Conservation (phyloP, 805 yeast genomes). For the Groenewaldozyma salmanticensis region DNA sequence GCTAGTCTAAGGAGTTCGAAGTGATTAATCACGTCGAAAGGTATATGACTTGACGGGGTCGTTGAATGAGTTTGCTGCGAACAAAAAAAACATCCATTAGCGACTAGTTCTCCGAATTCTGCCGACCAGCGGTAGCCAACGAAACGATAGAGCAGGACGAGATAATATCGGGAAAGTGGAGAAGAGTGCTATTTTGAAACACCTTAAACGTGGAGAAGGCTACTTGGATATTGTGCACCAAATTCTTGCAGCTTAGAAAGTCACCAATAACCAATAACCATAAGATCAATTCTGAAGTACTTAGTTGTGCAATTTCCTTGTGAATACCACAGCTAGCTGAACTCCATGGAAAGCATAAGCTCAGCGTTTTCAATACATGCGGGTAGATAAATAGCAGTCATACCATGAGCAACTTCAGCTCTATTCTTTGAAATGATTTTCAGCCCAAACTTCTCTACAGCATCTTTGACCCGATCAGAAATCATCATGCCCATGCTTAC, state of each 20-base stretch:
- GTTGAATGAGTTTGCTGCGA: slow-evolving; percentile 33
- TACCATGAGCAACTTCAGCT: slow-evolving; percentile 68
- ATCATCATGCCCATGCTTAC: too few species aligned
- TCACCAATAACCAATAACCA: slow-evolving; percentile 81
- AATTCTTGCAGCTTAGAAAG: too few species aligned
- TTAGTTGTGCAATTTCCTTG: slow-evolving; percentile 64
- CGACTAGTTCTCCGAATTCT: slow-evolving; percentile 29
- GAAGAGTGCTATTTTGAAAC: slow-evolving; percentile 39
- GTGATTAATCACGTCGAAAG: slow-evolving; percentile 45
- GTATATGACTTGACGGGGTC: slow-evolving; percentile 66
- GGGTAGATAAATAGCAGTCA: slow-evolving; percentile 78
- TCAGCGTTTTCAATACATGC: slow-evolving; percentile 62
- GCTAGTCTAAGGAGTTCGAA: slow-evolving; percentile 60
- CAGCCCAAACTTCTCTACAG: slow-evolving; percentile 50
- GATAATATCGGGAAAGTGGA: slow-evolving; percentile 43
- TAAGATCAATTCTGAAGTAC: slow-evolving; percentile 91
- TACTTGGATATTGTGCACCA: slow-evolving; percentile 54
- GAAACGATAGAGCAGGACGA: slow-evolving; percentile 58
- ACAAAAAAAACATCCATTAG: slow-evolving; percentile 26
- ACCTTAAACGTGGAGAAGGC: slow-evolving; percentile 52
- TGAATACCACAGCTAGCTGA: slow-evolving; percentile 83
- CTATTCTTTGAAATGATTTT: slow-evolving; percentile 53
- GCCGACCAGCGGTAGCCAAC: slow-evolving; percentile 27
- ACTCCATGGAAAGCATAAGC: slow-evolving; percentile 49
- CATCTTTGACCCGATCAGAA: slow-evolving; percentile 56